Evolutionary conservation across 2,329 filamentous ascomycete species (phyloP), one percentile per base, ranked within the genome.

Genomic region (Verticillium nonalfalfae): DNA sequence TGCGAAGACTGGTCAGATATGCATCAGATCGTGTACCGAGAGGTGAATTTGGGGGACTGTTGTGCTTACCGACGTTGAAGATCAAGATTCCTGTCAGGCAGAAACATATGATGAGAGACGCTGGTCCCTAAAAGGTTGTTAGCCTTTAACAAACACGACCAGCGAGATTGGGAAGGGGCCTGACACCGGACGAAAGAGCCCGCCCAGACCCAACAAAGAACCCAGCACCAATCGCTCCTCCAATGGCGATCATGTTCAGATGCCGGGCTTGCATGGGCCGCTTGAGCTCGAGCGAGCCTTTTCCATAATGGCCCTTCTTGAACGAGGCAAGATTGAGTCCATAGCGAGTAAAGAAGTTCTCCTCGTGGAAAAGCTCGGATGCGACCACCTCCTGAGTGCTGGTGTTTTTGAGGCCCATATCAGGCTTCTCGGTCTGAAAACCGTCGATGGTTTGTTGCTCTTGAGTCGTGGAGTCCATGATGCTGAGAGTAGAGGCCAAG

Each of bases 151-250:
- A 2, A 2, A 21, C 7, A 7, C n/a, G 21, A 11, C 21, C n/a
- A n/a, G 3, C 5, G 5, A 54, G 2, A 7, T 6, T 26, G 4
- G 33, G n/a, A 13, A 13, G 0, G n/a, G 15, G 15, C 70, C 75
- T 65, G 72, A 78, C 76, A 71, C 82, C 82, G 31, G 68, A 78
- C 63, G 67, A 64, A 11, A 86, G 74, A 60, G 81, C 81, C 64
- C 75, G 70, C 62, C 83, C 83, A 11, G 81, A 83, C 68, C 84
- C 83, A 64, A 86, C 84, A 72, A 85, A 86, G 76, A 86, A 85
- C 73, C 84, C 84, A 63, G 84, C 83, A 69, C 84, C 84, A 56
- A 86, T 86, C 26, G 81, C 78, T 57, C 78, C 78, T 65, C 78
- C 78, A 35, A 81, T 80, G 61, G 78, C 77, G 68, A 81, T 81